Conservation (phyloP, 257 asterid species). For the Hygrophila difformis region DNA sequence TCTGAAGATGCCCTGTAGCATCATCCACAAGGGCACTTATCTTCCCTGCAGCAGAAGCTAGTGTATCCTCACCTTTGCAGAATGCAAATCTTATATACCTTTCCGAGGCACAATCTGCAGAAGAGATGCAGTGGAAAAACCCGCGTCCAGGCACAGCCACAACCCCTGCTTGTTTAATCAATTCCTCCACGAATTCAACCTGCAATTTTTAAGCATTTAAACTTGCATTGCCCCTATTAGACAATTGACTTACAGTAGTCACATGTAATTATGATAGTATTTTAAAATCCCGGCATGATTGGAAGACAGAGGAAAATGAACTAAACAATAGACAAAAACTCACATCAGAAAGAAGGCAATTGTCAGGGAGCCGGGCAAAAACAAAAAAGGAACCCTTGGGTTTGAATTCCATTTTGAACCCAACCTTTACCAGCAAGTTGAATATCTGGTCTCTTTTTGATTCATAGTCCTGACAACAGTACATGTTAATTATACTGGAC, state of each 20-base stretch:
- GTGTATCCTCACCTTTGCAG: conserved; percentile 68
- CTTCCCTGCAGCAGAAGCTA: conserved; percentile 52
- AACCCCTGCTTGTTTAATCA: conserved; percentile 73
- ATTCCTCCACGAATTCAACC: conserved; percentile 71
- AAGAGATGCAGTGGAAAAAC: conserved; percentile 42
- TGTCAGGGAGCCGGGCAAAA: conserved; percentile 68
- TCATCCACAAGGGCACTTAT: conserved; percentile 32
- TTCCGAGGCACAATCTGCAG: conserved; percentile 4
- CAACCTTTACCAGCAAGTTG: conserved; percentile 53
- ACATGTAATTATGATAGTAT: too few relatives aligned
- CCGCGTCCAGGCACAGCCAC: conserved; percentile 92
- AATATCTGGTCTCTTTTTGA: conserved; percentile 54
- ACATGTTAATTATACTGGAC: neutral
- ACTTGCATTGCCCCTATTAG: too few relatives aligned
- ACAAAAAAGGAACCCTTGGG: conserved; percentile 76
- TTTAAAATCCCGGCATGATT: too few relatives aligned
- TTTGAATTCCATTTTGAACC: conserved; percentile 45
- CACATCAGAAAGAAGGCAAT: conserved; percentile 68
- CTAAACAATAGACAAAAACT: conserved; percentile 18
- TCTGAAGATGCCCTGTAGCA: conserved; percentile 36
- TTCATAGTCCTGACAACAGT: conserved; percentile 54
- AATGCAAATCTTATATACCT: conserved; percentile 72
- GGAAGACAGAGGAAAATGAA: too few relatives aligned
- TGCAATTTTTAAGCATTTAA: conserved; percentile 20
- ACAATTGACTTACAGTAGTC: too few relatives aligned